A percentile compares a stretch with the other conserved stretches of the same genome.
Conservation (phyloP, 345 rosid species). For the Trapa incisa region DNA sequence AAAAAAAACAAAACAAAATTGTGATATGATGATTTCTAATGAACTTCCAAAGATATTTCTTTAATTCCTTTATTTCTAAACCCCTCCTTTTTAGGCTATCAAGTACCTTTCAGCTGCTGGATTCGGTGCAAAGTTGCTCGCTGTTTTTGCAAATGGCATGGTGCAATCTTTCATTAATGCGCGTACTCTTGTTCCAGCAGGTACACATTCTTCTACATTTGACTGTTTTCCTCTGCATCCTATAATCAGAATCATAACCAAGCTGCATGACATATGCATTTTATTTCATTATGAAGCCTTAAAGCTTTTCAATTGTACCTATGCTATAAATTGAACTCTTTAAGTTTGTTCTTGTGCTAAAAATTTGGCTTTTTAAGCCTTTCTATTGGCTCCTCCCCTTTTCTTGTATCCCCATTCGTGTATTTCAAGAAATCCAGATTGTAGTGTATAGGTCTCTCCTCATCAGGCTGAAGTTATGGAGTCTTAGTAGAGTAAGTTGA, state of each 20-base stretch:
- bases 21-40: neutral
- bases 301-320: neutral
- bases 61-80: constrained; percentile 3
- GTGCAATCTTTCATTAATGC: constrained; percentile 89
- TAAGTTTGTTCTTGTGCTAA: neutral
- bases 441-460: neutral
- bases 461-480: neutral
- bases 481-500: neutral
- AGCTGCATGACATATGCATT: neutral
- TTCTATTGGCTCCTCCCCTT: too few relatives aligned
- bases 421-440: neutral
- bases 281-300: neutral
- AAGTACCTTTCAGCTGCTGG: constrained; percentile 93
- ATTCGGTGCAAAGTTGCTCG: constrained; percentile 93
- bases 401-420: too few relatives aligned
- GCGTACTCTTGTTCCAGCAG: constrained; percentile 60
- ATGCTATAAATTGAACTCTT: neutral
- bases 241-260: neutral
- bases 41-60: neutral
- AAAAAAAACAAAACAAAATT: neutral
- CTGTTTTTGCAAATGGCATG: constrained; percentile 88
- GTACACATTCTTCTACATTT: constrained; percentile 16
- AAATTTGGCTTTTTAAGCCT: neutral
- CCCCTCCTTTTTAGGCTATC: constrained; percentile 50
- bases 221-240: neutral